Evolutionary conservation across 176 grass and related monocot genomes (phyloP), one percentile per base, ranked within the genome.

Genomic region (Paspalum vaginatum): DNA sequence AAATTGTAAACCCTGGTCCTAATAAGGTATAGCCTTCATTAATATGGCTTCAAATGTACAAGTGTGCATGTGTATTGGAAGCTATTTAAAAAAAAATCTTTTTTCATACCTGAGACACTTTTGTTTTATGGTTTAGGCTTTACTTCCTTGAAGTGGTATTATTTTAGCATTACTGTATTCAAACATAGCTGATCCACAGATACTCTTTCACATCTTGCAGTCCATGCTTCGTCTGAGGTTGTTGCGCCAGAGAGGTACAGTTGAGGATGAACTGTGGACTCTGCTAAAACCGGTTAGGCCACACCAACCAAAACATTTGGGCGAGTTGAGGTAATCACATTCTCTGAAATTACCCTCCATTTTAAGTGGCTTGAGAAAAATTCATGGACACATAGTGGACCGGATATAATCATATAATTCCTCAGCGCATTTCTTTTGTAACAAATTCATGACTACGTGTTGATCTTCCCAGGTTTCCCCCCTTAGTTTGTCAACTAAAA

Each of bases 161-260:
- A 32, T 79, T 21, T 25, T 61, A 75, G 25, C 63, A 61, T n/a
- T 81, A 41, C 46, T 26, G 3, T 75, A 18, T 53, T 65, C 18
- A 38, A 32, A 41, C 43, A n/a, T 9, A 50, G 46, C 60, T 90
- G 22, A 74, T 83, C 18, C 76, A 46, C 1, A 16, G 21, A 47
- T 85, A 45, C 38, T 80, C 9, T 73, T 61, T 79, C 24, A 53
- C 78, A 67, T 20, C n/a, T 74, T 89, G 40, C 87, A 99, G 97
- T 93, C 97, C 68, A 99, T 93, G 88, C 90, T 99, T 52, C 91
- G 79, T 72, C 73, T 99, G 7, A 91, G 89, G 47, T 70, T 95
- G 32, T 78, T 93, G 40, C 88, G 84, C 43, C 90, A 81, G 44
- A 84, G 77, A 86, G 78, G 78, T 71, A 79, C 71, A 15, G 85